Base-by-base conservation (phyloP, 768 basidiomycete species). In the Auricularia heimuer region DNA sequence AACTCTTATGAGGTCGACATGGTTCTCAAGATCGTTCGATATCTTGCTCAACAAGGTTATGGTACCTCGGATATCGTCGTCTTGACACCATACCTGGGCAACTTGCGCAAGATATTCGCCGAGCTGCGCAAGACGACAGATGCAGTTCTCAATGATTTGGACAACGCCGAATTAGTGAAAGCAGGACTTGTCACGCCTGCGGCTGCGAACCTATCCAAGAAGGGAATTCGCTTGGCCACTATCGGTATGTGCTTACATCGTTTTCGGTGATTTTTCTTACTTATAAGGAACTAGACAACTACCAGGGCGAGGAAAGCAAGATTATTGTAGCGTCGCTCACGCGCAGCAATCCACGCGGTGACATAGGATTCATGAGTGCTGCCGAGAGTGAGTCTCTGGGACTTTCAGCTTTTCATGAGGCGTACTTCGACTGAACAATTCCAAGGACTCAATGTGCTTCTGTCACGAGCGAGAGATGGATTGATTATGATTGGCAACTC, bases 231-330 rank as follows among this genome's bases (percentile, higher is more conserved):
- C 1, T 71, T 89, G 0, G 82, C 85, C 0, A 89, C 88, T 0
- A 87, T 89, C 4, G 88, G 88, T 86, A 62, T 11, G 77, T 66
- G 10, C 8, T 29, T 18, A 16, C 54, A 65, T 29, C 33, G 18
- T 34, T 29, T 44, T 29, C 14, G 62, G 18, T 29, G 21, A 60
- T 8, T 56, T 14, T 6, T 8, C 4, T 36, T 8, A 39, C 39
- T 66, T n/a, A 37, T 8, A 35, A 18, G 35, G 24, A 12, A 33
- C 1, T 54, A 88, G 88, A 89, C 68, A 90, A 89, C 68, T 90
- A 88, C 66, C 88, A 89, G 70, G 88, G 88, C 2, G 88, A 89
- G 70, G 87, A 89, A 71, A 84, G 84, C 39, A 82, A 89, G 61
- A 84, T 90, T 61, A 84, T 90, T 33, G 74, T 90, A 39, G 77